Percentiles rank a stretch among this genome's conserved stretches.
These are phyloP conservation scores for Lenwebbia sp. DNA, from an alignment of 345 rosid species.

Conservation along the genomic window DNA sequence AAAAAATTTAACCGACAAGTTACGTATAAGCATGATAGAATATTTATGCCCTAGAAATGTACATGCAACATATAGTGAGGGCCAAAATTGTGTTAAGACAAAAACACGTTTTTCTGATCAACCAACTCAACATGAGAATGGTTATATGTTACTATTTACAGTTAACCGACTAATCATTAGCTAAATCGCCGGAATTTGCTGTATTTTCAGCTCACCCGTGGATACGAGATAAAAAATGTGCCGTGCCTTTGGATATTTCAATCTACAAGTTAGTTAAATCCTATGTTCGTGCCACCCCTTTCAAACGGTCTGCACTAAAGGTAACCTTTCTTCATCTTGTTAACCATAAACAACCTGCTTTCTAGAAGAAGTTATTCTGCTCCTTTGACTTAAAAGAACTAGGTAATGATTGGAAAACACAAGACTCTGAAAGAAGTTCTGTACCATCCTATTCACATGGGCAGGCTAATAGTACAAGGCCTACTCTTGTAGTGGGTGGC, in stretches of 20 bases:
- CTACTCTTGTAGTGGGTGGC: not conserved
- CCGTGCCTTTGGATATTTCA: conserved; percentile 65
- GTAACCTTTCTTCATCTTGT: conserved; percentile 19
- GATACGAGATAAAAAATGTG: conserved; percentile 48
- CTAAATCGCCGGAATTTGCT: not conserved
- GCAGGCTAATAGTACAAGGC: not conserved
- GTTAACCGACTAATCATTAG: not conserved
- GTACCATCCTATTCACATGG: not conserved
- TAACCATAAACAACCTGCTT: not conserved
- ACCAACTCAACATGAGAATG: no score
- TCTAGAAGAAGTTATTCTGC: not conserved
- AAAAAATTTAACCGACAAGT: no score
- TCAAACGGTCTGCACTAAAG: conserved; percentile 78
- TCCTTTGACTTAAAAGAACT: not conserved
- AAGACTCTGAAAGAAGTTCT: not conserved
- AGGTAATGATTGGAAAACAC: not conserved
- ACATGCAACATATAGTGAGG: no score
- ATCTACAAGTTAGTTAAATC: conserved; percentile 71
- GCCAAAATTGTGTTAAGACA: no score
- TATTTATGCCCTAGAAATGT: no score
- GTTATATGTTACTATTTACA: no score
- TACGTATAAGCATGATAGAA: no score
- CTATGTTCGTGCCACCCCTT: conserved; percentile 66
- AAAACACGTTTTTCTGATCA: no score
- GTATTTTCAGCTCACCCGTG: conserved; percentile 78